phyloP scores from a whole-genome alignment of 129 eudicot genomes.

The Tagetes patula region DNA sequence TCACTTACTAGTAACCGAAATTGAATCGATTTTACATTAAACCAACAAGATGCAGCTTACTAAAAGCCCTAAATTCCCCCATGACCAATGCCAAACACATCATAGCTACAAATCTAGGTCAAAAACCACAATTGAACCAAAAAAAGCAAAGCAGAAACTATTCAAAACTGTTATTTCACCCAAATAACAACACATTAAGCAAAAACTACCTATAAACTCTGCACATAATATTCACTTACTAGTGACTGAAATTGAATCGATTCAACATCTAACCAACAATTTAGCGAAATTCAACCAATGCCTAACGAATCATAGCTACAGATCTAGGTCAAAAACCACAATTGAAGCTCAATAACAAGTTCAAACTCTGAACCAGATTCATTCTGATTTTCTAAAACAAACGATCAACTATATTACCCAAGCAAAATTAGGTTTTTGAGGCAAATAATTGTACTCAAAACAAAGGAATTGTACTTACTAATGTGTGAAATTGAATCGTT shows the following conservation, averaged over 20 bases:
- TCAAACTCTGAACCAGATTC: slow-evolving; percentile 4
- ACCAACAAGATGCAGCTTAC: not conserved
- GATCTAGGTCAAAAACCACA: not conserved
- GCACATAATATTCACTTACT: too few relatives aligned
- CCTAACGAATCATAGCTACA: not conserved
- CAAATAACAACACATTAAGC: too few relatives aligned
- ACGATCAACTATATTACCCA: not conserved
- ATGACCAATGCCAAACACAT: not conserved
- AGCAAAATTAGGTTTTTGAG: slow-evolving; percentile 23
- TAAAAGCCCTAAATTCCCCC: slow-evolving; percentile 12
- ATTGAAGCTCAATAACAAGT: not conserved
- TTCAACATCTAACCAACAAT: too few relatives aligned
- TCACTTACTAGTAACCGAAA: not conserved
- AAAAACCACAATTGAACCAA: too few relatives aligned
- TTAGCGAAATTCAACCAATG: too few relatives aligned
- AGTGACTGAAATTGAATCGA: too few relatives aligned
- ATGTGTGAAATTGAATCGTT: slow-evolving; percentile 15
- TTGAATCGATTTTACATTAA: not conserved
- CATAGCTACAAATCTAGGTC: too few relatives aligned
- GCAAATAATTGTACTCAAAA: slow-evolving; percentile 1
- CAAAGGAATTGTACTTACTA: slow-evolving; percentile 21
- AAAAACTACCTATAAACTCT: too few relatives aligned
- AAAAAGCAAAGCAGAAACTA: too few relatives aligned
- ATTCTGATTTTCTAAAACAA: not conserved
- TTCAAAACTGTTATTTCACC: too few relatives aligned